Conservation (phyloP, 192 early-diverging fungal species). For the Backusella circina region DNA sequence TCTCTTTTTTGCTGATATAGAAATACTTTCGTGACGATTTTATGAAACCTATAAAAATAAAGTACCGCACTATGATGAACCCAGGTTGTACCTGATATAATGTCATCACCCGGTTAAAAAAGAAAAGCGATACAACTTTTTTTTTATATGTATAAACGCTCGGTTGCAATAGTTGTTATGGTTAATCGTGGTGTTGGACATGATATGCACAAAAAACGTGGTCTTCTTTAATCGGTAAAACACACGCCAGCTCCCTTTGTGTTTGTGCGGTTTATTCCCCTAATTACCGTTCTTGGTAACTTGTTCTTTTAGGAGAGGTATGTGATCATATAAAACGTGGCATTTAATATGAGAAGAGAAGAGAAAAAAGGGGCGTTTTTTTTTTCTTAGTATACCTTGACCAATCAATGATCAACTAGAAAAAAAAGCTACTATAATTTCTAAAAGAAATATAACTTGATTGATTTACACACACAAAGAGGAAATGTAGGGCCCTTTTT, state of each 20-base stretch:
- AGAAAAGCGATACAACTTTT: neutral
- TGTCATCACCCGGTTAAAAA: neutral
- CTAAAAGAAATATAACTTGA: neutral
- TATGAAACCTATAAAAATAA: neutral
- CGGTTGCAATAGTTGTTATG: neutral
- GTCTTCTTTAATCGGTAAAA: neutral
- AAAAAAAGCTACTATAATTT: neutral
- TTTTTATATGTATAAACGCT: neutral
- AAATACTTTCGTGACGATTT: neutral
- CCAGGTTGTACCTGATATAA: neutral
- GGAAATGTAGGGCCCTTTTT: neutral
- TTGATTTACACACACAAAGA: neutral
- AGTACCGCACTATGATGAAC: neutral
- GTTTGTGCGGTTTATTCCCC: neutral
- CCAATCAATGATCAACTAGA: neutral
- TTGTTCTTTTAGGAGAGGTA: neutral
- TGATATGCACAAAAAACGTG: neutral
- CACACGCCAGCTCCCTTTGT: neutral
- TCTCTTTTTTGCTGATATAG: neutral
- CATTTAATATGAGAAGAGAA: neutral
- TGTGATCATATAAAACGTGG: neutral
- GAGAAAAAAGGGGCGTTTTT: neutral
- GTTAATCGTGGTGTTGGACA: neutral
- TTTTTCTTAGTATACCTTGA: neutral
- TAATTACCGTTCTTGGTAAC: neutral